Evolutionary conservation across 148 eudicot genomes (phyloP).

Genomic region (Vaccinium myrtillus): DNA sequence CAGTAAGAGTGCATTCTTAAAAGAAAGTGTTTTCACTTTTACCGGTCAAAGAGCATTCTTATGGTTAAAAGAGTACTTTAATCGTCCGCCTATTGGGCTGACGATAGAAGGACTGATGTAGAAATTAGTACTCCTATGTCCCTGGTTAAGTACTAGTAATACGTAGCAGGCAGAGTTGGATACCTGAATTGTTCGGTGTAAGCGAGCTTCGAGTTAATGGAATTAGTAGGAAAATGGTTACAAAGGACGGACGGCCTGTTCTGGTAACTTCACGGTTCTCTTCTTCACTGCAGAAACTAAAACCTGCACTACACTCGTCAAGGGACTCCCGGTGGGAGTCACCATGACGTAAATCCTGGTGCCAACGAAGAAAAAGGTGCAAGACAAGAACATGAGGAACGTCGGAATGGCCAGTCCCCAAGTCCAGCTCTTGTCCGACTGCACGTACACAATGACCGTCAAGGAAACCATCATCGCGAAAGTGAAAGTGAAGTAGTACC

Average conservation of each 20-base stretch:
- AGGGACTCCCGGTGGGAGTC: constrained; percentile 52
- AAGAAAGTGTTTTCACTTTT: too few relatives aligned
- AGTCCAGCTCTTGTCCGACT: constrained; percentile 47
- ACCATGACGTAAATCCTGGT: constrained; percentile 45
- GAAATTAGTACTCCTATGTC: too few relatives aligned
- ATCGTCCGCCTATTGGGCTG: too few relatives aligned
- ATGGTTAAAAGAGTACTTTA: too few relatives aligned
- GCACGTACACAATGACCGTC: constrained; percentile 58
- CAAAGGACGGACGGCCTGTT: constrained; percentile 22
- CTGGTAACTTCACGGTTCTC: constrained; percentile 34
- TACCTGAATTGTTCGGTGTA: constrained; percentile 53
- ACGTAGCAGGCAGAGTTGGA: background rate
- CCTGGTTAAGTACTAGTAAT: too few relatives aligned
- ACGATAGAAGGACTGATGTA: too few relatives aligned
- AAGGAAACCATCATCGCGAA: constrained; percentile 55
- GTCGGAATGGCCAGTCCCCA: constrained; percentile 57
- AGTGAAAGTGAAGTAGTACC: constrained; percentile 61
- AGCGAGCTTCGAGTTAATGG: constrained; percentile 40
- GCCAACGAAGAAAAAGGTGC: constrained; percentile 50
- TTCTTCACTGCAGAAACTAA: constrained; percentile 46
- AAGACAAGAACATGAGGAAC: constrained; percentile 47
- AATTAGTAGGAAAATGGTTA: constrained; percentile 26
- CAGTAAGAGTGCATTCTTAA: too few relatives aligned
- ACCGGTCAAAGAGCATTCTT: too few relatives aligned
- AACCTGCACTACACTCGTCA: constrained; percentile 43